Base-by-base conservation (phyloP, 805 yeast genomes). In the Starmerella kuoi region DNA sequence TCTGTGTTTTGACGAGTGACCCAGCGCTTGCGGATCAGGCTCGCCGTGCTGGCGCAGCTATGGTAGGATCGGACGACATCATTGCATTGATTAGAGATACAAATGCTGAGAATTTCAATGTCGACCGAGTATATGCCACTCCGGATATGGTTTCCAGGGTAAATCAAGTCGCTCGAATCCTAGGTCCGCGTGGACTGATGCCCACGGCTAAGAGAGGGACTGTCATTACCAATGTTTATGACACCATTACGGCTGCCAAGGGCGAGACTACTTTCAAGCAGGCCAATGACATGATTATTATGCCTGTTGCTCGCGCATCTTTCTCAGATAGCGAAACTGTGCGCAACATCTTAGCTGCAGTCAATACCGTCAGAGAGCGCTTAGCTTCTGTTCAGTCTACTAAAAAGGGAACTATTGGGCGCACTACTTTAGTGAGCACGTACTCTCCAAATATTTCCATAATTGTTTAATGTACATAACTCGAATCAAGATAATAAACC, bases 171-270 rank as follows among this genome's bases (percentile, higher is more conserved):
- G 95, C 91, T n/a, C 74, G 86, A 55, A 65, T 72, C 9, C 69
- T 91, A 53, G 97, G 97, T 45, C 94, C 94, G 25, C 76, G 70
- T 55, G 94, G 94, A 20, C 69, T 91, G 52, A 79, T 87, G 82
- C 97, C 98, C 36, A 71, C 73, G 34, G 77, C 73, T 12, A 86
- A 85, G 64, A 80, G 77, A 57, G 94, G 94, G 15, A 86, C 95
- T 1, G 91, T 88, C 7, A 65, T 79, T 1, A 72, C 73, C n/a
- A 75, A 85, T 53, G 63, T 85, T 24, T 65, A 64, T 18, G 59
- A 60, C 6, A 62, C 79, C 44, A 68, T 87, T 45, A 55, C 61
- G 28, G 63, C 67, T 7, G 74, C 76, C 38, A 62, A 75, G 34
- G 91, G 91, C 24, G 72, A 82, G 31, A 68, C 76, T 54, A 78